Base-by-base conservation (phyloP, 73 alveolate genomes). In the Diophrys appendiculata region DNA sequence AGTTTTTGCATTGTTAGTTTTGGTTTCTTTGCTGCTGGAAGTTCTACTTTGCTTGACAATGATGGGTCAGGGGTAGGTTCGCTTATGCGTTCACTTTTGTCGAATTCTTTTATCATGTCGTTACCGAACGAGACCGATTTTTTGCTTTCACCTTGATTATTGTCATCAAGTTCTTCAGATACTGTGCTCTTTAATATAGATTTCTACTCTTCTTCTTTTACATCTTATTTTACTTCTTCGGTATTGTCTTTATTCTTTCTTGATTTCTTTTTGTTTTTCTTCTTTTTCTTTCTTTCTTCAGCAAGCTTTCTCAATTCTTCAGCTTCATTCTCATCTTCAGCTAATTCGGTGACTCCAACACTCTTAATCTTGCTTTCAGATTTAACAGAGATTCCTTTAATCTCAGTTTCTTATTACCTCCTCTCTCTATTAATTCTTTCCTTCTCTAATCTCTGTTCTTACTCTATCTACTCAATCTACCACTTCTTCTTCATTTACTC, bases 291-390 rank as follows among this genome's bases (percentile, higher is more conserved):
- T 43, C 72, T 29, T 52, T 73, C 87, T 52, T 68, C 81, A 23
- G 72, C 77, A 2, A 77, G 76, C 27, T 68, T 76, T 71, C 76
- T 82, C 26, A 69, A 34, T 34, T 76, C 85, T 34, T 27, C 85
- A 33, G 86, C 73, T 53, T 73, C 82, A 52, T 23, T 24, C 29
- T 34, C 43, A 77, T 69, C 43, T 28, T 67, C 84, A 29, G 29
- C 72, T 28, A 54, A 25, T 14, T 31, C 64, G 28, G 31, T 26
- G 0, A 29, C 29, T 0, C 27, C 72, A n/a, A 27, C 26, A 5
- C 67, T 32, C 13, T 77, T 65, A 77, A 2, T 35, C 8, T 2
- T 64, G 3, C n/a, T 27, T 27, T 24, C 26, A 1, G 27, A 1
- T 13, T 52, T 33, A 0, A 14, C 24, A 8, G 30, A 33, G 29